Conservation (phyloP, 345 rosid species). For the Luvunga scandens region DNA sequence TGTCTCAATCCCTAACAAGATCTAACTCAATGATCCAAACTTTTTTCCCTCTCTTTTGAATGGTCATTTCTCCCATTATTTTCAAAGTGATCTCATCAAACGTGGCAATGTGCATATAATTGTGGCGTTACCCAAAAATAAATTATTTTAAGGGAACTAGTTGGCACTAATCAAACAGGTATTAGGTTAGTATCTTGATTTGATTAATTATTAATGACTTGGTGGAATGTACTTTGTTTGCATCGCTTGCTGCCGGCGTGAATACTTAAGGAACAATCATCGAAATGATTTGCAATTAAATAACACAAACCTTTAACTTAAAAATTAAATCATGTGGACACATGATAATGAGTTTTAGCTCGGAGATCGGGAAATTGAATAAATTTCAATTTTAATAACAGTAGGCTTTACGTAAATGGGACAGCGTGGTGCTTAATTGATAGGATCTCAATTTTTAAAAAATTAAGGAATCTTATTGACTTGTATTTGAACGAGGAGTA, state of each 20-base stretch:
- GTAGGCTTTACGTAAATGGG: conserved; percentile 25
- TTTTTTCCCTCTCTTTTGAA: not conserved
- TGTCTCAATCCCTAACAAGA: too few relatives aligned
- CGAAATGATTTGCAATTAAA: conserved; percentile 6
- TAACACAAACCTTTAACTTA: not conserved
- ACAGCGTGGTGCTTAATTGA: conserved; percentile 22
- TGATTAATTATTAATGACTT: conserved; percentile 15
- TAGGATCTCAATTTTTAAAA: conserved; percentile 22
- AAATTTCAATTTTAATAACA: conserved; percentile 9
- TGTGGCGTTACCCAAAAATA: not conserved
- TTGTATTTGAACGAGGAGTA: conserved; percentile 28
- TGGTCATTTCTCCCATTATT: conserved; percentile 19
- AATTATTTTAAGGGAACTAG: conserved; percentile 11
- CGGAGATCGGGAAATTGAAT: conserved; percentile 10
- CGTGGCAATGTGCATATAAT: conserved; percentile 2
- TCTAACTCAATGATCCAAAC: not conserved
- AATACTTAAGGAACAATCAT: conserved; percentile 24
- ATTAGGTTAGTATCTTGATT: conserved; percentile 11
- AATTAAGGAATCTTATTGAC: conserved; percentile 45
- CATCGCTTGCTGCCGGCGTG: conserved; percentile 30
- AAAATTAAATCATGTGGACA: not conserved
- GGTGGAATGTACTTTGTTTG: conserved; percentile 25
- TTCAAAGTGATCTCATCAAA: conserved; percentile 24
- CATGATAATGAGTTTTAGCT: not conserved
- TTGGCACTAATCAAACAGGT: not conserved